Percentiles rank a stretch among this genome's conserved stretches.
phyloP scores from a whole-genome alignment of 108 stramenopile species.

The Fragilaria crotonensis region DNA sequence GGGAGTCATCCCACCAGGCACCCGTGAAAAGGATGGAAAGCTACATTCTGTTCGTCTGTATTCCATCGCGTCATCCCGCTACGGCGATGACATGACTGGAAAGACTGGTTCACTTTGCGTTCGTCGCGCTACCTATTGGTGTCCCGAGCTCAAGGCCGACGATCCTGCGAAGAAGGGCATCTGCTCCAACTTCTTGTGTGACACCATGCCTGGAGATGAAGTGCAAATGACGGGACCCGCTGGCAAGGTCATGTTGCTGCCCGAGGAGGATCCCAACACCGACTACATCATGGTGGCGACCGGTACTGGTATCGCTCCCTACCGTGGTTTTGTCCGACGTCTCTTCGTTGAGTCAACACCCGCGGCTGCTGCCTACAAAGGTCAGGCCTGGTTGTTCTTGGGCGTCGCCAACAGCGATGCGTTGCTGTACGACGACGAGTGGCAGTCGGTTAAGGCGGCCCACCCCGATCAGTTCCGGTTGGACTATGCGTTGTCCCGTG shows the following conservation, averaged over 20 bases:
- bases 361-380: slow-evolving; percentile 86
- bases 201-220: slow-evolving; percentile 86
- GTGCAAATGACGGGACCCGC: slow-evolving; percentile 91
- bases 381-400: slow-evolving; percentile 95
- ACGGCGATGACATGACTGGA: slow-evolving; percentile 97
- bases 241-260: slow-evolving; percentile 98
- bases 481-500: slow-evolving; percentile 93
- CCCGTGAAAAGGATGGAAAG: slow-evolving; percentile 92
- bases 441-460: slow-evolving; percentile 81
- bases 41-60: slow-evolving; percentile 94
- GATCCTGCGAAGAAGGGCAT: slow-evolving; percentile 98
- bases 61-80: slow-evolving; percentile 96
- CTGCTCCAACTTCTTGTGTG: slow-evolving; percentile 98
- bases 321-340: slow-evolving; percentile 94
- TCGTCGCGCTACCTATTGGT: slow-evolving; percentile 93
- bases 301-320: slow-evolving; percentile 97
- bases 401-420: slow-evolving; percentile 96
- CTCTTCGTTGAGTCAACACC: slow-evolving; percentile 94
- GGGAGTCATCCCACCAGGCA: slow-evolving; percentile 93
- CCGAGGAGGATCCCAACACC: slow-evolving; percentile 88
- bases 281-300: slow-evolving; percentile 99
- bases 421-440: slow-evolving; percentile 95
- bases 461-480: slow-evolving; percentile 89
- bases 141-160: slow-evolving; percentile 90
- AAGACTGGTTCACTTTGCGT: slow-evolving; percentile 94